Evolutionary conservation across 2,329 filamentous ascomycete genomes (phyloP).

Genomic region (Pseudocercospora pini-densiflorae): DNA sequence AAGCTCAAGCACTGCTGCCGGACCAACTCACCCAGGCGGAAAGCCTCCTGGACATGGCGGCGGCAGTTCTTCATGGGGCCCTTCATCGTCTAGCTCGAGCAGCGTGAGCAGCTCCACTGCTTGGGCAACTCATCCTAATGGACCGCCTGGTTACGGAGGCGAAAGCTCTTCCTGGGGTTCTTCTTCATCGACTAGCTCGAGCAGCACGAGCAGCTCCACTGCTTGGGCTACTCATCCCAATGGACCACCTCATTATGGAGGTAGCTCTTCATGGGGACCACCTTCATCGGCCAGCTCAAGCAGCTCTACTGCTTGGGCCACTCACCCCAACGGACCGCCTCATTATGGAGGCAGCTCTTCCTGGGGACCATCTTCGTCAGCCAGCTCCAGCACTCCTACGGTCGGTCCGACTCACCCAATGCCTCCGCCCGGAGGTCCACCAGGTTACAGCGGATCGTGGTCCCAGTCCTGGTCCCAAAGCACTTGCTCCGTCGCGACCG

Average conservation of each 20-base stretch:
- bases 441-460: constrained; percentile 1
- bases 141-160: constrained; percentile 8
- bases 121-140: neutral
- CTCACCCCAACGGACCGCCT: neutral
- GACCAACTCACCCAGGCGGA: neutral
- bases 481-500: neutral
- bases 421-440: neutral
- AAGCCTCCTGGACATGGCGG: constrained; percentile 9
- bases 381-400: neutral
- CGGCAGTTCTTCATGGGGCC: constrained; percentile 1
- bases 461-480: neutral
- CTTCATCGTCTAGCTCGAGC: neutral
- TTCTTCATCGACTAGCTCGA: constrained; percentile 4
- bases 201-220: neutral
- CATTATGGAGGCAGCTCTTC: neutral
- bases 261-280: neutral
- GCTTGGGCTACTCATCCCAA: neutral
- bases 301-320: neutral
- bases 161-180: constrained; percentile 4
- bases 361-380: neutral
- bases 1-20: neutral
- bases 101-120: neutral
- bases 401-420: neutral
- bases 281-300: neutral
- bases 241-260: neutral